phyloP scores from a whole-genome alignment of 495 filamentous ascomycete genomes.

The Daldinia caldariorum region DNA sequence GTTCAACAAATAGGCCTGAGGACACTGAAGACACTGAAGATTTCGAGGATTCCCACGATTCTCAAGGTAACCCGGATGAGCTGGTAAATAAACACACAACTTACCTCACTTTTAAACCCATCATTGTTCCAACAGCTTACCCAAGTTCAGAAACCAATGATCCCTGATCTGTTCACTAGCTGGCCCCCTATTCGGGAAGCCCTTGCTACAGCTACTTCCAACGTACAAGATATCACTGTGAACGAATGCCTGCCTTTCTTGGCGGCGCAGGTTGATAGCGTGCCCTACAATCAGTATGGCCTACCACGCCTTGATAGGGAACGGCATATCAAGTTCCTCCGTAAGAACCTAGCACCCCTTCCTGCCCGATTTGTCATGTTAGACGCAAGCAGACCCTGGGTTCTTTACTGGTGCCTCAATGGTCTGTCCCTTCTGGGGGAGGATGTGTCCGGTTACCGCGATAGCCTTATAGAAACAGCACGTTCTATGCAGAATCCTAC shows the following conservation, averaged over 20 bases:
- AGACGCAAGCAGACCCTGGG: constrained; percentile 90
- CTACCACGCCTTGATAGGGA: constrained; percentile 75
- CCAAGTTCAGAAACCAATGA: constrained; percentile 53
- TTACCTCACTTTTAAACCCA: constrained; percentile 4
- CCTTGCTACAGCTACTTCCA: constrained; percentile 73
- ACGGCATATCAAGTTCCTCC: constrained; percentile 80
- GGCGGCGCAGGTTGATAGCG: constrained; percentile 55
- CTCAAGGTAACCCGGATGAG: constrained; percentile 20
- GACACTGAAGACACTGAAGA: background rate
- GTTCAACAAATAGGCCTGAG: constrained; percentile 6
- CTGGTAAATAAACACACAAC: constrained; percentile 14
- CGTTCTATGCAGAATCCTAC: constrained; percentile 79
- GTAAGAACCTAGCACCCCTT: constrained; percentile 68
- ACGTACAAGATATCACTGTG: constrained; percentile 72
- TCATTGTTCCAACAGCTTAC: constrained; percentile 31
- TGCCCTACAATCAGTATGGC: constrained; percentile 70
- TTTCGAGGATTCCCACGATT: constrained; percentile 2
- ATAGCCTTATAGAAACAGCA: constrained; percentile 75
- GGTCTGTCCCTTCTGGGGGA: constrained; percentile 77
- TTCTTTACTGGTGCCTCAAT: constrained; percentile 88
- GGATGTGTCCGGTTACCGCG: constrained; percentile 74
- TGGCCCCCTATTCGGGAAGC: constrained; percentile 71
- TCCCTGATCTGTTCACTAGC: constrained; percentile 72
- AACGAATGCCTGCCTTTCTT: constrained; percentile 76
- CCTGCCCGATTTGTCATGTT: constrained; percentile 71